Percentiles rank a stretch among this genome's conserved stretches.
Conservation (phyloP, 495 filamentous ascomycete species). For the Lasiosphaeris hirsuta region DNA sequence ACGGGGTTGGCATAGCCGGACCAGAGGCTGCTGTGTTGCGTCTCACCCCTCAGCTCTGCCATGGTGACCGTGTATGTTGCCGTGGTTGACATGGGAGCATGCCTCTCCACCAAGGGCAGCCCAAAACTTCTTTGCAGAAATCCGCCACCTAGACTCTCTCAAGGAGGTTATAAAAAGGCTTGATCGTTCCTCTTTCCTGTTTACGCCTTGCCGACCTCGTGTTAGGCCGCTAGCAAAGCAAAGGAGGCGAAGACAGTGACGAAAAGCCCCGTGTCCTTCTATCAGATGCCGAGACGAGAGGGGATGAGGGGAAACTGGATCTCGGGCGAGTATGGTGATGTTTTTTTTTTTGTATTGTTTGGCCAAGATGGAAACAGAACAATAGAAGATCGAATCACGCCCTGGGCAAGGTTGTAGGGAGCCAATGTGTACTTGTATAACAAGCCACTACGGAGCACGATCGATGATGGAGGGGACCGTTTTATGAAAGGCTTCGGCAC, state of each 20-base stretch:
- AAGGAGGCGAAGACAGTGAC: too few species aligned
- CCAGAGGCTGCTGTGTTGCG: slow-evolving; percentile 49
- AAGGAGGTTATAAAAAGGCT: background rate
- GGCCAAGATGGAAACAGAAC: slow-evolving; percentile 13
- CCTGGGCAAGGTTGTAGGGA: slow-evolving; percentile 42
- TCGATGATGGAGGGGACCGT: slow-evolving; percentile 43
- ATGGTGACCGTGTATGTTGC: slow-evolving; percentile 52
- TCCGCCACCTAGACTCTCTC: background rate
- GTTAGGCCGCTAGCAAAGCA: too few species aligned
- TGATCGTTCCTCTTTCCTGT: background rate
- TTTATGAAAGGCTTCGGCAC: slow-evolving; percentile 51
- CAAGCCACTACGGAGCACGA: slow-evolving; percentile 36
- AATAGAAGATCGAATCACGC: slow-evolving; percentile 39
- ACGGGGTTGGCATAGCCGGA: slow-evolving; percentile 49
- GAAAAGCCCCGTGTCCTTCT: too few species aligned
- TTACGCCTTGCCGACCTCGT: background rate
- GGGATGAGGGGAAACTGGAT: background rate
- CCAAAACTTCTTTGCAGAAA: slow-evolving; percentile 20
- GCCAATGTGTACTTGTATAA: slow-evolving; percentile 47
- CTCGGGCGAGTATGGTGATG: background rate
- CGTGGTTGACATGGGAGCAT: slow-evolving; percentile 52
- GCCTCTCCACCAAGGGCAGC: slow-evolving; percentile 28
- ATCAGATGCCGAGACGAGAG: background rate
- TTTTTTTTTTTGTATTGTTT: background rate
- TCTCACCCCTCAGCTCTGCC: slow-evolving; percentile 54